These are phyloP conservation scores for Umbelopsis sp. DNA, from an alignment of 192 early-diverging fungal species.

Conservation along the genomic window DNA sequence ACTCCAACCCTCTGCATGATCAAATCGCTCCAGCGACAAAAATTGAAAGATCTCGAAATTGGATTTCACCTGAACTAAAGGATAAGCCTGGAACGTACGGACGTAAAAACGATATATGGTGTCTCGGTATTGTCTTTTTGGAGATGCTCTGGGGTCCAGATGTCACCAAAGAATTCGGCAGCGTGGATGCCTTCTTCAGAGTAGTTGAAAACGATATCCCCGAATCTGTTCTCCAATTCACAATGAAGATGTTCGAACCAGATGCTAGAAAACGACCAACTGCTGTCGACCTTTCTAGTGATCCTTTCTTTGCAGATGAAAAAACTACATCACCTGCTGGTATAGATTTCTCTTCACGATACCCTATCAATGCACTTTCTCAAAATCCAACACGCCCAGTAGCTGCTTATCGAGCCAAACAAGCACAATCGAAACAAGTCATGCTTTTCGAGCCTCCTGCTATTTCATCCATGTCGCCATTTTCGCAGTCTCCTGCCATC, in stretches of 20 bases:
- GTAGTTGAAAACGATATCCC: conserved; percentile 53
- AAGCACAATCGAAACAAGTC: not conserved
- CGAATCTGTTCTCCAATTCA: conserved; percentile 44
- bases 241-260: conserved; percentile 61
- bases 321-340: not conserved
- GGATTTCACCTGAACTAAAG: conserved; percentile 64
- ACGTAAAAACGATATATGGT: conserved; percentile 79
- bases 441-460: not conserved
- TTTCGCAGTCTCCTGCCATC: not conserved
- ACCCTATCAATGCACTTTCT: not conserved
- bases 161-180: conserved; percentile 49
- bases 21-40: not conserved
- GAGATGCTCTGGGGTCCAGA: conserved; percentile 75
- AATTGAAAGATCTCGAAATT: conserved; percentile 1
- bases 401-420: conserved; percentile 1
- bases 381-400: not conserved
- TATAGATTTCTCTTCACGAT: not conserved
- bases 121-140: conserved; percentile 62
- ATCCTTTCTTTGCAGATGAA: conserved; percentile 67
- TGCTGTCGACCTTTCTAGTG: conserved; percentile 71
- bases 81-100: conserved; percentile 61
- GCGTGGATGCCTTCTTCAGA: conserved; percentile 51
- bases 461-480: not conserved
- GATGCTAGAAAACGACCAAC: conserved; percentile 74
- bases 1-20: conserved; percentile 25